Evolutionary conservation across 2,329 filamentous ascomycete genomes (phyloP), one percentile per base, ranked within the genome.

Genomic region (Alternaria conjuncta): DNA sequence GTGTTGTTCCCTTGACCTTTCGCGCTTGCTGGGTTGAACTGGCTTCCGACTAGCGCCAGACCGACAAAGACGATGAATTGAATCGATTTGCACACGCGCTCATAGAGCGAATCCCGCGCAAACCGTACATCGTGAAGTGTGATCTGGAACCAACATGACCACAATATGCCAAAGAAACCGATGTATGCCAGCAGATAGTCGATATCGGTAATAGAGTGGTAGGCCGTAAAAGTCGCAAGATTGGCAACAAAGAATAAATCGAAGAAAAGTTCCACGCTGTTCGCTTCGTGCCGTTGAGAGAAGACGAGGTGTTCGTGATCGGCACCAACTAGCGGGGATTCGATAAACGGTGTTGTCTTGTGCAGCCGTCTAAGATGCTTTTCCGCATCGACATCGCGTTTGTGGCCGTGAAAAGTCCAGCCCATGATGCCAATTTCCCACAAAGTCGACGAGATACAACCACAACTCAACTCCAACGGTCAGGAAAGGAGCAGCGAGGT

Each of bases 81-180:
- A 1, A 78, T 55, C 4, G 73, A 73, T 64, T 80, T 81, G 74
- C 77, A 80, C 8, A 68, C 60, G 8, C 79, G 74, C 69, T 81
- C 78, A 59, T 79, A 81, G 2, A 80, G 68, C 11, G 73, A 77
- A 55, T 80, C 78, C 54, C 78, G 71, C 2, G 78, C 77, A 63
- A 80, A 80, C 1, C 78, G 75, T n/a, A 80, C 78, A 75, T 81
- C 79, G 62, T 80, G 76, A 5, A 81, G 72, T 12, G 77, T 79
- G 53, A 80, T 74, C 59, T 81, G 77, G 61, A 80, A 80, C 79
- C 79, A 81, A 10, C 65, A 73, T 6, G 73, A 74, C 79, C 79
- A 81, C 10, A 81, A 60, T 41, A 81, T 77, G 25, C 74, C 77
- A 50, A 80, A 80, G 67, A 81, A 80, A 12, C 78, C 78, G 53